These are phyloP conservation scores for Aspergillus udagawae DNA, from an alignment of 2,329 filamentous ascomycete genomes.

Conservation along the genomic window DNA sequence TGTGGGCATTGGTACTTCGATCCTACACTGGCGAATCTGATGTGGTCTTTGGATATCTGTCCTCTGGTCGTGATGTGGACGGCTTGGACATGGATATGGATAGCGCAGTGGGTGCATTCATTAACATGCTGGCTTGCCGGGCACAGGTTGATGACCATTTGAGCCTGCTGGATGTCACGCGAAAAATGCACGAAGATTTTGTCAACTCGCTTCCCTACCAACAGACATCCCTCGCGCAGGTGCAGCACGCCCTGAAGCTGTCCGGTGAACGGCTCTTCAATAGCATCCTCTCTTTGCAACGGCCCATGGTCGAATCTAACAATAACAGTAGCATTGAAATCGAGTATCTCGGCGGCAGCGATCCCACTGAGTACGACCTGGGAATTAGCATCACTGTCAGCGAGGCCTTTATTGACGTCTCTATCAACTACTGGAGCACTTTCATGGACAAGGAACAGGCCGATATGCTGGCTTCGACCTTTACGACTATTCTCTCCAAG, in stretches of 20 bases:
- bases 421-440: not conserved
- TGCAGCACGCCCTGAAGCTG: constrained; percentile 8
- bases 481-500: not conserved
- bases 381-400: not conserved
- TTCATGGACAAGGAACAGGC: not conserved
- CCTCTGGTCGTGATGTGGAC: constrained; percentile 3
- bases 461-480: not conserved
- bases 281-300: constrained; percentile 5
- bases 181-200: constrained; percentile 5
- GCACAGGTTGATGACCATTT: not conserved
- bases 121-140: constrained; percentile 7
- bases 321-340: not conserved
- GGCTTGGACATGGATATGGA: constrained; percentile 1
- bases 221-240: constrained; percentile 3
- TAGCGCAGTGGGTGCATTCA: constrained; percentile 4
- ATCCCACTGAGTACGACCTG: not conserved
- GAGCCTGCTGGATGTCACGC: not conserved
- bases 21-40: constrained; percentile 3
- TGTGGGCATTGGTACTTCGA: constrained; percentile 6
- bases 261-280: constrained; percentile 9
- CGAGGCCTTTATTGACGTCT: not conserved
- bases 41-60: constrained; percentile 7
- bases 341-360: not conserved
- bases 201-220: constrained; percentile 8
- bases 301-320: not conserved